Conservation (phyloP, 805 yeast species). For the Candida ascalaphidarum region DNA sequence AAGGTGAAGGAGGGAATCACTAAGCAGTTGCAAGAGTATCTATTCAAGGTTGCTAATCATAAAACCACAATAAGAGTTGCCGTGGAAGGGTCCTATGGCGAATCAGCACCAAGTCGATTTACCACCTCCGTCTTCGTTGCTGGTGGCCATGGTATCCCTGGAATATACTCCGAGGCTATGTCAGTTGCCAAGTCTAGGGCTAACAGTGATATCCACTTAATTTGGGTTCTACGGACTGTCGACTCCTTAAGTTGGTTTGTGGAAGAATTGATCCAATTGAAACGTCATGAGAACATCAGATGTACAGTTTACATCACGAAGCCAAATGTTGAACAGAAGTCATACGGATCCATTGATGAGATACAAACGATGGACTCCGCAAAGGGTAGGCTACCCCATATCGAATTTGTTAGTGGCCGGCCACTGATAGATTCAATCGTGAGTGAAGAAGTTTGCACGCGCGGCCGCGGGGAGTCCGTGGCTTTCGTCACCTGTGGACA, state of each 20-base stretch:
- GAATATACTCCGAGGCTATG: conserved; percentile 28
- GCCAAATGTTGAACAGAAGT: background rate
- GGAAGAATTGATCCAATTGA: conserved; percentile 30
- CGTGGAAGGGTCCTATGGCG: conserved; percentile 32
- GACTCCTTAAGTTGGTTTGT: conserved; percentile 42
- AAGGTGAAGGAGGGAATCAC: conserved; percentile 30
- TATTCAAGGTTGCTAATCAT: conserved; percentile 10
- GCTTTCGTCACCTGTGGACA: conserved; percentile 7
- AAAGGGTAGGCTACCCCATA: conserved; percentile 2
- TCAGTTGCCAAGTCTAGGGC: conserved; percentile 6
- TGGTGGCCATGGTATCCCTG: conserved; percentile 36
- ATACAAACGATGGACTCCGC: too few species aligned
- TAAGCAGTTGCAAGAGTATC: conserved; percentile 8
- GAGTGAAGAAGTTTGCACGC: conserved; percentile 1
- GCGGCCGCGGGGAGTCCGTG: conserved; percentile 7
- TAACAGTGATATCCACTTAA: conserved; percentile 27
- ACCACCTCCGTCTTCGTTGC: conserved; percentile 26
- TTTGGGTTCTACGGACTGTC: conserved; percentile 57
- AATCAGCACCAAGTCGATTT: conserved; percentile 20
- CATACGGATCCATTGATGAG: too few species aligned
- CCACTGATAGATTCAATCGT: conserved; percentile 7
- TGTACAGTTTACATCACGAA: conserved; percentile 6
- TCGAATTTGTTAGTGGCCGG: conserved; percentile 6
- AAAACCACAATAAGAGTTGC: conserved; percentile 19
- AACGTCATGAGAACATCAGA: conserved; percentile 18